A percentile compares a stretch with the other conserved stretches of the same genome.
phyloP scores from a whole-genome alignment of 805 yeast species.

The Saturnispora bothae region DNA sequence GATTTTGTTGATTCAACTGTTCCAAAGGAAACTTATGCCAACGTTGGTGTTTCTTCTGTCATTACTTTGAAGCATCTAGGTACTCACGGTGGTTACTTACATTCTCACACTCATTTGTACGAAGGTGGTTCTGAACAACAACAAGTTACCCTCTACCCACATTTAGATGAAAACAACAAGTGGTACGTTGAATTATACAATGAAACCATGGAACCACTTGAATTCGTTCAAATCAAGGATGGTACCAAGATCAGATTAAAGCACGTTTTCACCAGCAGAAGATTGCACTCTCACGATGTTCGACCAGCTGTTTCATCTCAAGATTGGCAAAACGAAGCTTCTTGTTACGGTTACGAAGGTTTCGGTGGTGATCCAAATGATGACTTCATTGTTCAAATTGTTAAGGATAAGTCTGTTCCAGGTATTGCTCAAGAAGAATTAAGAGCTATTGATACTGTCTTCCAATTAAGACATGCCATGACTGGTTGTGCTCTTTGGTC shows the following conservation, averaged over 20 bases:
- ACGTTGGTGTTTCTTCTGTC: constrained; percentile 64
- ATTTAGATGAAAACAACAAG: constrained; percentile 61
- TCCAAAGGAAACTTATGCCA: constrained; percentile 48
- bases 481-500: constrained; percentile 69
- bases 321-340: constrained; percentile 80
- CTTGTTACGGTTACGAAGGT: constrained; percentile 67
- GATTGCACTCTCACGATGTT: constrained; percentile 78
- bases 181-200: constrained; percentile 66
- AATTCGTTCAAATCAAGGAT: constrained; percentile 52
- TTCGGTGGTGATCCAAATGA: constrained; percentile 79
- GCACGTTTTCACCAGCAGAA: constrained; percentile 47
- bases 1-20: constrained; percentile 49
- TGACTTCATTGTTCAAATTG: constrained; percentile 70
- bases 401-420: constrained; percentile 37
- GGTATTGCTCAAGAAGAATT: constrained; percentile 46
- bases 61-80: constrained; percentile 58
- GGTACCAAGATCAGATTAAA: constrained; percentile 62
- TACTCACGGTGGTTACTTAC: constrained; percentile 73
- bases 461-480: constrained; percentile 71
- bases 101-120: constrained; percentile 63
- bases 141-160: constrained; percentile 73
- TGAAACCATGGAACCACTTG: constrained; percentile 42
- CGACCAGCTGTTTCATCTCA: constrained; percentile 65
- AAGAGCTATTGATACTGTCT: constrained; percentile 57
- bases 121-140: constrained; percentile 80